These are phyloP conservation scores for Pseudozyma pruni DNA, from an alignment of 1,284 basidiomycete species.

Conservation along the genomic window DNA sequence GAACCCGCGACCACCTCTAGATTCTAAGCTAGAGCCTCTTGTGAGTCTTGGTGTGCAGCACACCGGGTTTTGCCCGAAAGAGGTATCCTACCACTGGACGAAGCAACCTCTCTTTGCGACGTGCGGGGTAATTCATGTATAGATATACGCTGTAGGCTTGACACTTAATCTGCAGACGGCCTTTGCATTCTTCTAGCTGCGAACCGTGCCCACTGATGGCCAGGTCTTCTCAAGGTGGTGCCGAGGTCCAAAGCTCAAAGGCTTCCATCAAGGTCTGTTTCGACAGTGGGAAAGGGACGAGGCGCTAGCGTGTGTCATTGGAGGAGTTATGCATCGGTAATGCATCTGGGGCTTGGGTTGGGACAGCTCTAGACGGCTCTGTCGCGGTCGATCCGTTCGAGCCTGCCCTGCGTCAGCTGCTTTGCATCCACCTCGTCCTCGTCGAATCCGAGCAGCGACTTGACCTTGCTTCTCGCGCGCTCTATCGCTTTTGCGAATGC, in stretches of 20 bases:
- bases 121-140: accelerated
- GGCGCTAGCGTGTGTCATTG: too few relatives aligned
- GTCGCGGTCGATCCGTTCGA: slow-evolving; percentile 39
- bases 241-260: too few relatives aligned
- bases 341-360: too few relatives aligned
- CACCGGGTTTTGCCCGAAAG: slow-evolving; percentile 43
- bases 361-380: slow-evolving; percentile 23
- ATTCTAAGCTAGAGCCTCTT: slow-evolving; percentile 10
- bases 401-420: slow-evolving; percentile 30
- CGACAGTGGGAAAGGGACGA: too few relatives aligned
- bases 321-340: too few relatives aligned
- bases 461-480: slow-evolving; percentile 10
- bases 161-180: too few relatives aligned
- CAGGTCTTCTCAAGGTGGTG: too few relatives aligned
- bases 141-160: background rate
- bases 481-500: slow-evolving; percentile 10
- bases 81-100: slow-evolving; percentile 53
- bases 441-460: slow-evolving; percentile 39
- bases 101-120: slow-evolving; percentile 29
- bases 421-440: slow-evolving; percentile 33
- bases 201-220: too few relatives aligned
- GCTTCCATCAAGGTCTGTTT: too few relatives aligned
- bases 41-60: slow-evolving; percentile 13
- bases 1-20: slow-evolving; percentile 49
- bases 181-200: too few relatives aligned